Evolutionary conservation across 306 rosid species (phyloP), one percentile per base, ranked within the genome.

Genomic region (Cucurbita ficifolia): DNA sequence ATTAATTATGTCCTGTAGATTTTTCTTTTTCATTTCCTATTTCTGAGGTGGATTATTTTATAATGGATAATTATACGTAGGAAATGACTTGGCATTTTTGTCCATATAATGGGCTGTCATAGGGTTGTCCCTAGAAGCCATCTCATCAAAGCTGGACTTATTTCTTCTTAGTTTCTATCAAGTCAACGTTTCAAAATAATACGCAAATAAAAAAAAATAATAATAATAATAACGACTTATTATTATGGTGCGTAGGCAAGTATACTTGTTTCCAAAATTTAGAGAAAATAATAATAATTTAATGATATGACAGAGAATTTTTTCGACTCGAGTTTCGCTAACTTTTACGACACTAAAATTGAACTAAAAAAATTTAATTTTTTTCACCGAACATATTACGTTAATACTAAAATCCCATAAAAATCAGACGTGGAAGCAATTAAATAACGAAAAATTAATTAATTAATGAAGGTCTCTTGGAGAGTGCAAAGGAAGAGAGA

Each of bases 401-500:
- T 29, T 29, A 29, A 29, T 29, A 29, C 33, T 29, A 29, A 29
- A 29, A 29, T 29, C 3, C 33, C 3, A 29, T 29, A 29, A 29
- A 29, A 29, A 29, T 29, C 3, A n/a, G n/a, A n/a, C n/a, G n/a
- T n/a, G n/a, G n/a, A n/a, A n/a, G n/a, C n/a, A n/a, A n/a, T n/a
- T n/a, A n/a, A n/a, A n/a, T n/a, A n/a, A n/a, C n/a, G 14, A 0
- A 57, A 24, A 4, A n/a, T n/a, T n/a, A 0, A 29, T 29, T 3
- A 29, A 29, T 11, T 29, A 60, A 40, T 64, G 45, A 67, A 45
- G n/a, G 17, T 61, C 56, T 72, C 42, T 51, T 60, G 18, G 63
- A 22, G 8, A 90, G 81, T 18, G 89, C 77, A 21, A 81, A 80
- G 2, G 91, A 87, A 62, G 93, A 77, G 59, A 84, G 74, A 63